phyloP scores from a whole-genome alignment of 768 basidiomycete species.

The Kwoniella sp. region DNA sequence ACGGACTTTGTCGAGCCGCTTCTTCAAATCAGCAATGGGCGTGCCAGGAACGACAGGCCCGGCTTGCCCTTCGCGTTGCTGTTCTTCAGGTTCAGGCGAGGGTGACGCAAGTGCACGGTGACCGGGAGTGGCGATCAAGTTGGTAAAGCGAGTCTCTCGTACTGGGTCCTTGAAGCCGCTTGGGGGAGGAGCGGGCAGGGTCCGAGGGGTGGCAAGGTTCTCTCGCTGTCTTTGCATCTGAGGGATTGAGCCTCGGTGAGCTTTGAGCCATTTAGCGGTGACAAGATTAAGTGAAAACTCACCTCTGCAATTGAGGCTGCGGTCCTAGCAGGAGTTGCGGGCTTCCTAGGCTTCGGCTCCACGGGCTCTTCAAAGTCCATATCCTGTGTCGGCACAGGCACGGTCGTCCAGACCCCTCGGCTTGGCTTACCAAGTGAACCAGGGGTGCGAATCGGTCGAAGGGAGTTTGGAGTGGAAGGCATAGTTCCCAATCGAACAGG shows the following conservation, averaged over 20 bases:
- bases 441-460: conserved; percentile 14
- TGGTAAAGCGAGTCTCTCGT: conserved; percentile 19
- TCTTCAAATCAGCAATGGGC: conserved; percentile 34
- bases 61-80: background rate
- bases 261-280: background rate
- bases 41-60: conserved; percentile 7
- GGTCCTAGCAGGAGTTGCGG: conserved; percentile 11
- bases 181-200: conserved; percentile 42
- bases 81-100: background rate
- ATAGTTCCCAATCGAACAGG: conserved; percentile 35
- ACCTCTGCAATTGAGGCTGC: conserved; percentile 20
- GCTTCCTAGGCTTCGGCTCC: conserved; percentile 15
- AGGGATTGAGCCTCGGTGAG: background rate
- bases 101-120: conserved; percentile 34
- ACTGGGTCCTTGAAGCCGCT: conserved; percentile 42
- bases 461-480: conserved; percentile 27
- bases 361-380: conserved; percentile 13
- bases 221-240: conserved; percentile 36
- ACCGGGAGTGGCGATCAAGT: conserved; percentile 25
- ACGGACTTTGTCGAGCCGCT: conserved; percentile 36
- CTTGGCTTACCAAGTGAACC: conserved; percentile 37
- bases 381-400: conserved; percentile 9
- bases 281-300: background rate
- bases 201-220: conserved; percentile 47
- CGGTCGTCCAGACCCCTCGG: conserved; percentile 12